Conservation (phyloP, 768 basidiomycete genomes). For the Saitozyma podzolica region DNA sequence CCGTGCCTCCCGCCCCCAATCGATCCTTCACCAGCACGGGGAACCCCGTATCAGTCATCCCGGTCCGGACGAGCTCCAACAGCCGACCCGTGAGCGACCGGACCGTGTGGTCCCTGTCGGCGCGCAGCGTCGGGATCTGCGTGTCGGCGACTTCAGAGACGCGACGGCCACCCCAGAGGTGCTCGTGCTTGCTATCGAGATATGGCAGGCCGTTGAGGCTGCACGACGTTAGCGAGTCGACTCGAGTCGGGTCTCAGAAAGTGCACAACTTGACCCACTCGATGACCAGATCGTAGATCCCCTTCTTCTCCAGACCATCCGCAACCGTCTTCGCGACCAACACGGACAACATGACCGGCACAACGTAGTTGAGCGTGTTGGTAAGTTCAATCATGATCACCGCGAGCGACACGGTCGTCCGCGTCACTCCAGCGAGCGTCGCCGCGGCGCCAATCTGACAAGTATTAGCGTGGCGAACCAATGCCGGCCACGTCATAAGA, state of each 20-base stretch:
- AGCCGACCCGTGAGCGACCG: conserved; percentile 72
- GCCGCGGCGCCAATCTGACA: conserved; percentile 75
- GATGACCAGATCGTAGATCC: conserved; percentile 96
- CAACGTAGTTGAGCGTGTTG: conserved; percentile 85
- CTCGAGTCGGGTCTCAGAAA: background rate
- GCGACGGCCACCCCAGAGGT: conserved; percentile 76
- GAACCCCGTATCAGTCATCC: conserved; percentile 67
- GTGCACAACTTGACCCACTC: conserved; percentile 57
- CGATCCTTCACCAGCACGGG: conserved; percentile 68
- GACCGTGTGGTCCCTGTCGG: conserved; percentile 75
- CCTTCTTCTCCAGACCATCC: conserved; percentile 83
- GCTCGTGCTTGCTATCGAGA: conserved; percentile 85
- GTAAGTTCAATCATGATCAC: conserved; percentile 97
- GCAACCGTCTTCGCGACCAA: conserved; percentile 88
- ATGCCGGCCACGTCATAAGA: background rate
- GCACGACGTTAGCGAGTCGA: conserved; percentile 3
- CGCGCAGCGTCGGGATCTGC: conserved; percentile 67
- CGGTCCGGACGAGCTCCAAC: conserved; percentile 62
- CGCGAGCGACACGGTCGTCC: conserved; percentile 79
- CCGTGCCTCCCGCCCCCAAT: background rate
- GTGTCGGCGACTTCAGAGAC: conserved; percentile 73
- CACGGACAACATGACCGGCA: conserved; percentile 55
- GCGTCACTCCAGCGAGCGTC: conserved; percentile 90
- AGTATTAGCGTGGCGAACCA: background rate
- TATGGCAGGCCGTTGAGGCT: conserved; percentile 85